Percentiles rank a stretch among this genome's conserved stretches.
Evolutionary conservation across 345 rosid genomes (phyloP).

Genomic region (Arabidopsis arenosa): DNA sequence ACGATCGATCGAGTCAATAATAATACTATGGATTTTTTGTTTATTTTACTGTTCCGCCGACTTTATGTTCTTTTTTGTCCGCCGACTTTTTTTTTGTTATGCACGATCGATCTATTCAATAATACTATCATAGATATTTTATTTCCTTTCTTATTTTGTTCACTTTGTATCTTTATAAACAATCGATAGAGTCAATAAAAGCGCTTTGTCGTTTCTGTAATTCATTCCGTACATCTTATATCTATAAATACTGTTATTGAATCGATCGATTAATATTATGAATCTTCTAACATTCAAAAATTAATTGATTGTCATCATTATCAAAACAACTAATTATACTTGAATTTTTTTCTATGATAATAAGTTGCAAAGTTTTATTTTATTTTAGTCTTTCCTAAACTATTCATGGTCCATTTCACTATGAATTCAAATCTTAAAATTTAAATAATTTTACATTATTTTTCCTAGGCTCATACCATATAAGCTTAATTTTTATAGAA

Average conservation of each 20-base stretch:
- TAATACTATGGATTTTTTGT: neutral
- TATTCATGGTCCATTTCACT: neutral
- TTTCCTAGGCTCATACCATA: neutral
- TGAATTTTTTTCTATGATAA: neutral
- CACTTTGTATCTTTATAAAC: neutral
- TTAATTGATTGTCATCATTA: neutral
- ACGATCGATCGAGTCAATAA: neutral
- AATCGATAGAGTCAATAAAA: neutral
- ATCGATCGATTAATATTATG: neutral
- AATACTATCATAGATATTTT: neutral
- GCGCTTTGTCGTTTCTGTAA: neutral
- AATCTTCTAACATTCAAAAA: neutral
- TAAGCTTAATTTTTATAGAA: neutral
- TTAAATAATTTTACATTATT: constrained; percentile 4
- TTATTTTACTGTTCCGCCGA: neutral
- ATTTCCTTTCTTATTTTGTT: neutral
- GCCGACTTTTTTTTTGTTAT: neutral
- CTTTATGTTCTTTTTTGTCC: too few species aligned
- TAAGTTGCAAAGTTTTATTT: neutral
- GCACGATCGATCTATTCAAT: neutral
- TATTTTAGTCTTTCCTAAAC: neutral
- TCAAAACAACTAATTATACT: too few species aligned
- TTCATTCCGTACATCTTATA: neutral
- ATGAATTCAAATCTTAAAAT: neutral
- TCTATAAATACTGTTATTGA: neutral